Evolutionary conservation across 352 stramenopile species (phyloP).

Genomic region (Pseudoperonospora humuli): DNA sequence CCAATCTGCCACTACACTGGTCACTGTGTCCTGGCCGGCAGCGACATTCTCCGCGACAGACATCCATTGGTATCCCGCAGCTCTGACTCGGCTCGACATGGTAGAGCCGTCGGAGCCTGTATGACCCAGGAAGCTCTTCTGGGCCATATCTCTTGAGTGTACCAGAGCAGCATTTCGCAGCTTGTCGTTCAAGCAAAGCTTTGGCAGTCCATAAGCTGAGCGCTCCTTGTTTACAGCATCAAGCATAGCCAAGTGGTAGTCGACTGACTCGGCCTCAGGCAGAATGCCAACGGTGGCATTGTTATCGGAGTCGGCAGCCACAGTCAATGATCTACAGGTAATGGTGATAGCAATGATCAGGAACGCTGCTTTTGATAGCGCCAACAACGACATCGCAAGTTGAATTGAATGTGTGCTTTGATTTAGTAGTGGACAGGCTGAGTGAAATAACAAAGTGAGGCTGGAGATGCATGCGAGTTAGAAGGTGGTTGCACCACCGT

Average conservation of each 20-base stretch:
- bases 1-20: constrained; percentile 36
- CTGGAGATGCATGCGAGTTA: neutral
- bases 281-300: neutral
- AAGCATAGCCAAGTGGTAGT: constrained; percentile 30
- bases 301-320: neutral
- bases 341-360: constrained; percentile 4
- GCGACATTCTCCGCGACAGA: constrained; percentile 46
- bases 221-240: constrained; percentile 42
- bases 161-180: constrained; percentile 20
- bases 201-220: constrained; percentile 18
- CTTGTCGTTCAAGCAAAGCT: constrained; percentile 39
- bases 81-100: constrained; percentile 29
- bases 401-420: no score
- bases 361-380: constrained; percentile 3
- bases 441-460: constrained; percentile 17
- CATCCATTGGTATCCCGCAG: constrained; percentile 27
- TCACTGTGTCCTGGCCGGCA: constrained; percentile 32
- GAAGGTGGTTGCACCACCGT: constrained; percentile 6
- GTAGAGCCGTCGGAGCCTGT: constrained; percentile 35
- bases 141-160: constrained; percentile 40
- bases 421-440: no score
- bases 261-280: constrained; percentile 1
- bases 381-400: constrained; percentile 13
- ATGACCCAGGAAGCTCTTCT: constrained; percentile 37
- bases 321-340: constrained; percentile 1